A percentile compares a stretch with the other conserved stretches of the same genome.
Conservation (phyloP, 495 filamentous ascomycete species). For the Penicillium turbatum region DNA sequence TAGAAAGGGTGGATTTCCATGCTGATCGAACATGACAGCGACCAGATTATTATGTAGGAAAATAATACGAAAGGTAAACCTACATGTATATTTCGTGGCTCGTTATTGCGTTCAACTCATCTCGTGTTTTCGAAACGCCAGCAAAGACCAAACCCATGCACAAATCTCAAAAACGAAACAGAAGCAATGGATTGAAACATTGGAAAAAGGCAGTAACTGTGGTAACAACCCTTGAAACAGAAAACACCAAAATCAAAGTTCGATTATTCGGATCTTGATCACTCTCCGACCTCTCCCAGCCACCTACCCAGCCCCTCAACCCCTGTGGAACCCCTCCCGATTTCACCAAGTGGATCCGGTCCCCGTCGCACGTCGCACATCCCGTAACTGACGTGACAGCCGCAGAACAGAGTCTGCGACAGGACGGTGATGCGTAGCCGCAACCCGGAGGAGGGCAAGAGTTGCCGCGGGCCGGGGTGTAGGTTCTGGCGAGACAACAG, state of each 20-base stretch:
- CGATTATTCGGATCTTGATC: background rate
- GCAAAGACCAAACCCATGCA: background rate
- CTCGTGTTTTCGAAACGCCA: background rate
- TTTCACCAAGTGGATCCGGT: slow-evolving; percentile 13
- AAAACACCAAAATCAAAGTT: background rate
- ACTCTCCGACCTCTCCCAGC: background rate
- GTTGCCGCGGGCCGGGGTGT: slow-evolving; percentile 9
- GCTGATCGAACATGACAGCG: too few relatives aligned
- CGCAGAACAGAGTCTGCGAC: slow-evolving; percentile 20
- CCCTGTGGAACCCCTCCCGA: slow-evolving; percentile 1
- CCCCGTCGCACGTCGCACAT: slow-evolving; percentile 12
- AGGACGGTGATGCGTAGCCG: slow-evolving; percentile 21
- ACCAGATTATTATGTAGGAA: background rate
- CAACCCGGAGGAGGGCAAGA: slow-evolving; percentile 19
- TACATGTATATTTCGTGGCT: background rate
- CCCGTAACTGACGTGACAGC: slow-evolving; percentile 17
- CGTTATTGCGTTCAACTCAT: background rate
- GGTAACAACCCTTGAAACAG: background rate
- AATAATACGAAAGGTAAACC: background rate
- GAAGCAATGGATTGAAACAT: background rate
- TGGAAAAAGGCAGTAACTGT: background rate
- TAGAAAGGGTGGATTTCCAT: background rate
- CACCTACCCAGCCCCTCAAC: background rate
- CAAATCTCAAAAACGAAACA: background rate
- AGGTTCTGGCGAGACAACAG: background rate